Evolutionary conservation across 2,329 filamentous ascomycete genomes (phyloP), one percentile per base, ranked within the genome.

Genomic region (Neonectria ditissima): DNA sequence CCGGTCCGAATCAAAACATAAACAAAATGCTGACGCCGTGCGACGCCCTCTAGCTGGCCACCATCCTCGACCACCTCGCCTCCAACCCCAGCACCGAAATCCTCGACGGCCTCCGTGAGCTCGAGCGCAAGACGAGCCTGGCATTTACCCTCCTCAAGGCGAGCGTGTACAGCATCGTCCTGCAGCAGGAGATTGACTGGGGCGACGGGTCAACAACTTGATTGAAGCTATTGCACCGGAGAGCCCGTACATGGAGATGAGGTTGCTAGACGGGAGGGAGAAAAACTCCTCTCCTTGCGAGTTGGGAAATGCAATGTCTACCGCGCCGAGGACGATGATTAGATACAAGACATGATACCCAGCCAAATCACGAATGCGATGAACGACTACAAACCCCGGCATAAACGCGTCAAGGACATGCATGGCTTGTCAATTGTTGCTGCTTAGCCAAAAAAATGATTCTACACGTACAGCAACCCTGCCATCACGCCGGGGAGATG

Each of bases 101-200:
- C 61, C 86, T 97, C 56, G 93, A 99, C 78, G 91, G 92, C 9
- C 84, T 99, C 72, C 86, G 96, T 57, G 90, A 94, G 45, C 84
- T 99, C 58, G 96, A 99, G 83, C 86, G 96, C 72, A 97, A 98
- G 84, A 97, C 95, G 45, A 94, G 93, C 70, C 84, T 97, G 58
- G 95, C 97, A 22, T 98, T 97, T 80, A 99, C 96, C 66, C 81
- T 98, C 76, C 86, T 99, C 76, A 99, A 99, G 83, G 95, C 96
- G 18, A 98, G 95, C 79, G 96, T 99, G 68, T 99, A 99, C 82
- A 97, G 92, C 77, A 99, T 99, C 82, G 94, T 99, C 65, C 80
- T 99, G 82, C 95, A 99, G 86, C 95, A 98, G 86, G 93, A 98
- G 86, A 93, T 97, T 74, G 90, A 91, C 67, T 92, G 90, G 80